Percentiles rank a stretch among this genome's conserved stretches.
These are phyloP conservation scores for Cardamine occulta DNA, from an alignment of 345 rosid genomes.

Conservation along the genomic window DNA sequence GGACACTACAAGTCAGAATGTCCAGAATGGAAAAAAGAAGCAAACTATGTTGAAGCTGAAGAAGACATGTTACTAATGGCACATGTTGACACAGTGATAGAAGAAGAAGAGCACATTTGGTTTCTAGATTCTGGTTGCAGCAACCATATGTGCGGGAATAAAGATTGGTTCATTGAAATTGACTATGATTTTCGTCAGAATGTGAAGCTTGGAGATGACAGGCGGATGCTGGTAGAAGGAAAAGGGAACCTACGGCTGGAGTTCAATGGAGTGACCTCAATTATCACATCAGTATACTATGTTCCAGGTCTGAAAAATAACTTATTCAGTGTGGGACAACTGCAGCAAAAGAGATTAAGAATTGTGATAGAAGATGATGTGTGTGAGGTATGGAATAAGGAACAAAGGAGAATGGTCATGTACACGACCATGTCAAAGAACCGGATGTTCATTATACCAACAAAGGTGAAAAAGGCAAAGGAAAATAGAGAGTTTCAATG, in stretches of 20 bases:
- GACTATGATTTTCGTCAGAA: accelerated
- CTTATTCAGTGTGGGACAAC: not conserved
- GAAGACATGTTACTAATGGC: not conserved
- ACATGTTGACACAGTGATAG: accelerated
- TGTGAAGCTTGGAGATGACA: not conserved
- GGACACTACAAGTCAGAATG: not conserved
- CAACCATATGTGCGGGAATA: not conserved
- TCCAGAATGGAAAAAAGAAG: not conserved
- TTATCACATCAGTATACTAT: not conserved
- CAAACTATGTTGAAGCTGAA: not conserved
- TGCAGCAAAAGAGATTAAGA: not conserved
- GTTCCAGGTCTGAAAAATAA: not conserved
- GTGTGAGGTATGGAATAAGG: not conserved
- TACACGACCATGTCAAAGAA: not conserved
- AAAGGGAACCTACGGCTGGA: accelerated
- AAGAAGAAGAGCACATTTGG: accelerated
- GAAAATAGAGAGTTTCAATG: no score
- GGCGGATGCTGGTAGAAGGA: not conserved
- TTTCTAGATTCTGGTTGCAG: not conserved
- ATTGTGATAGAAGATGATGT: not conserved
- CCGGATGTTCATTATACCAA: not conserved
- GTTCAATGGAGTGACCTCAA: not conserved
- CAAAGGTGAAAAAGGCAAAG: no score
- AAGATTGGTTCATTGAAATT: not conserved
- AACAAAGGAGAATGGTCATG: not conserved